Base-by-base conservation (phyloP, 2,329 filamentous ascomycete genomes). In the Aspergillus fijiensis region DNA sequence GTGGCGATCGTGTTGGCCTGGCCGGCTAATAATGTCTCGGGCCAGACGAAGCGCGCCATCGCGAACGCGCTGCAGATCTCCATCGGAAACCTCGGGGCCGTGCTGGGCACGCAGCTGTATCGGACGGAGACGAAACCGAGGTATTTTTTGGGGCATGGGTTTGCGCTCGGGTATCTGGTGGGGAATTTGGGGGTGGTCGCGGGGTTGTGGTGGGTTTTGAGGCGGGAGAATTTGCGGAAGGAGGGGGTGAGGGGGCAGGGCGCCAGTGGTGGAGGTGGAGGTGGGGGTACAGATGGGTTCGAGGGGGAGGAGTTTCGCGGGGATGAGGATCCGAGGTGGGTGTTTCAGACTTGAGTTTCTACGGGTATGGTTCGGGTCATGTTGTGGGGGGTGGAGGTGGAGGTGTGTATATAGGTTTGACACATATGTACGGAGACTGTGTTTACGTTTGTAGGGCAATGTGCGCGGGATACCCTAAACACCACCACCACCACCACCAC, bases 11-110 rank as follows among this genome's bases (percentile, higher is more conserved):
- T 86, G 0, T 77, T 91, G 0, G 86, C 85, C 1, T 91, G 88
- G 88, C 86, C 87, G 0, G 87, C 88, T 1, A 89, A 89, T 71
- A 90, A 91, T 60, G 86, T 91, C 0, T 87, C 85, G 0, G 87
- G 87, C 0, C 87, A 90, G 73, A 89, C 87, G 0, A 91, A 91
- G 73, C 80, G 88, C 0, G 86, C 85, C 1, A 85, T 87, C 4
- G 86, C 85, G 2, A 89, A 87, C 51, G 88, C 85, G 0, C 85
- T 91, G 83, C 87, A 90, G 66, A 90, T 91, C 59, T 87, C 84
- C 10, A 87, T 91, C 54, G 89, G 88, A 0, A 90, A 90, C 64
- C 69, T 88, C 1, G 88, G 88, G 0, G 87, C 87, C 0, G 86
- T 90, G 0, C 66, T 91, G 25, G 88, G 88, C 0, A 91, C 88